Base-by-base conservation (phyloP, 1,284 basidiomycete genomes). In the Fomitopsis pinicola region DNA sequence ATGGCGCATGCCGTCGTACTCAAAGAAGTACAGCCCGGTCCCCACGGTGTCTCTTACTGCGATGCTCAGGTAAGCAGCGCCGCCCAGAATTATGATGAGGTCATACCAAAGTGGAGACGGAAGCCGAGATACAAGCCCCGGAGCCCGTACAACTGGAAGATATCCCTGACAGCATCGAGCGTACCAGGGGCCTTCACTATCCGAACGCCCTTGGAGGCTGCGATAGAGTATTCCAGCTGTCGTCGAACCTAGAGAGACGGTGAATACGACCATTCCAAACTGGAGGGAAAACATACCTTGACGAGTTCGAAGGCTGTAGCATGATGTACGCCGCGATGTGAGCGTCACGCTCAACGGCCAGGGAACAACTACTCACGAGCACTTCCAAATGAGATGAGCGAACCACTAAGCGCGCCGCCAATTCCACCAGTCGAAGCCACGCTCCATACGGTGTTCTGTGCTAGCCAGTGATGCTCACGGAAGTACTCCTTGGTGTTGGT, bases 161-260 rank as follows among this genome's bases (percentile, higher is more conserved):
- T 92, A 38, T 91, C 90, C 57, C 77, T 81, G 62, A 88, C 87
- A n/a, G 90, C 89, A 63, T 86, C 80, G 57, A 83, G 61, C n/a
- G 91, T 94, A 44, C 82, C 80, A 33, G 91, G 91, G 15, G 91
- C 85, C 70, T 88, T 91, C 5, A 75, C 76, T 56, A 93, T 71
- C 15, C 80, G 76, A 40, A 89, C 61, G 4, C 92, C 91, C 69
- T 89, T 90, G 72, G 80, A 88, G 26, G 86, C 85, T 26, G 94
- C 93, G 63, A 98, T 98, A 55, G 93, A 88, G 70, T 92, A 98
- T 76, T 98, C 97, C 56, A 99, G 80, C 71, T 99, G 96, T 66
- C 94, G 81, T 63, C 94, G 88, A 59, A 95, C 89, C 91, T 94
- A 68, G 19, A 59, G 14, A 45, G 35, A 28, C 30, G 42, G 55